Evolutionary conservation across 2,329 filamentous ascomycete genomes (phyloP).

Genomic region (Xylariaceae sp.): DNA sequence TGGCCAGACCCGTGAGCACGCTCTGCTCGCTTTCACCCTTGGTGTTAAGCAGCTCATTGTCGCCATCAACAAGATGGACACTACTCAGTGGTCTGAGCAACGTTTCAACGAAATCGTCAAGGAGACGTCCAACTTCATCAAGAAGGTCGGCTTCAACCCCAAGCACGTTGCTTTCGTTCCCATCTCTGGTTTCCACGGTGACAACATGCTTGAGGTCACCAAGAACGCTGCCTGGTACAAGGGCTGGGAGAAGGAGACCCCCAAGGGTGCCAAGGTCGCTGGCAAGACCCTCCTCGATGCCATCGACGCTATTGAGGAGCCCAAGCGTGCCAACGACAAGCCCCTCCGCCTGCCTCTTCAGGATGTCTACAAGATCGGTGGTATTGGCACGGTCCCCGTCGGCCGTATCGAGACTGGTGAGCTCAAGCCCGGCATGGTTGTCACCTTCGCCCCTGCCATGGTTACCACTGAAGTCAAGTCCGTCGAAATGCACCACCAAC

Average conservation of each 20-base stretch:
- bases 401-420: conserved; percentile 99
- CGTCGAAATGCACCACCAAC: conserved; percentile 99
- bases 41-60: conserved; percentile 99
- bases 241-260: conserved; percentile 94
- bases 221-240: conserved; percentile 99
- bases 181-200: conserved; percentile 99
- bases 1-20: conserved; percentile 99
- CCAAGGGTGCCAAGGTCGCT: conserved; percentile 72
- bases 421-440: conserved; percentile 88
- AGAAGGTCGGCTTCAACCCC: conserved; percentile 99
- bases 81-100: conserved; percentile 93
- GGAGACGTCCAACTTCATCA: conserved; percentile 99
- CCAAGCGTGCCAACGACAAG: conserved; percentile 94
- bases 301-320: conserved; percentile 93
- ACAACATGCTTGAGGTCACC: conserved; percentile 96
- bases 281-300: conserved; percentile 99
- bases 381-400: conserved; percentile 99
- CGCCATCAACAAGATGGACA: conserved; percentile 99
- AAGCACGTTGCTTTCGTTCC: conserved; percentile 98
- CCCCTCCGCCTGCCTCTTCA: conserved; percentile 99
- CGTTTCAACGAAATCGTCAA: conserved; percentile 99
- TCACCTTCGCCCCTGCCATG: conserved; percentile 97
- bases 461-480: conserved; percentile 99
- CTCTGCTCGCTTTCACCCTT: conserved; percentile 98
- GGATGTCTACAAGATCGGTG: conserved; percentile 99